These are phyloP conservation scores for Neurospora sp. DNA, from an alignment of 2,329 filamentous ascomycete species.

Conservation along the genomic window DNA sequence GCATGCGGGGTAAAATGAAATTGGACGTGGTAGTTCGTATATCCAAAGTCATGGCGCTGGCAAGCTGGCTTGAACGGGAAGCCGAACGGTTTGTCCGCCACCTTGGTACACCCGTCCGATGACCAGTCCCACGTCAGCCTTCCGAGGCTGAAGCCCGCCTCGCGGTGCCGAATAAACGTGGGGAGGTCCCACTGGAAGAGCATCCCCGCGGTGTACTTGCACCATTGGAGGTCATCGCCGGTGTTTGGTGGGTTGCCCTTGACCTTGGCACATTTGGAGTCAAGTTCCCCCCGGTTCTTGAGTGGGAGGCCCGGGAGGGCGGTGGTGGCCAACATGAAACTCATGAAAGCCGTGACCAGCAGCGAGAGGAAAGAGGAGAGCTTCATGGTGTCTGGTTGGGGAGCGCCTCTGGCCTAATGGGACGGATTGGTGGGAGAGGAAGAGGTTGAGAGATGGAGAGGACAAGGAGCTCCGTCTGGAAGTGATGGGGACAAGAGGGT, in stretches of 20 bases:
- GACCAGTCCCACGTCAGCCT: constrained; percentile 30
- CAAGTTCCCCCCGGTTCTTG: background rate
- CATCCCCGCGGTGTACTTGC: constrained; percentile 15
- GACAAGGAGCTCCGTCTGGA: background rate
- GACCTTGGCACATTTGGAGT: background rate
- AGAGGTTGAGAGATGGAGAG: background rate
- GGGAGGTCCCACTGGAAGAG: constrained; percentile 34
- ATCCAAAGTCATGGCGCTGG: constrained; percentile 47
- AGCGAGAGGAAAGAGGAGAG: constrained; percentile 16
- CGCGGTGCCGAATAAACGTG: constrained; percentile 24
- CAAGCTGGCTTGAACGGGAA: constrained; percentile 35
- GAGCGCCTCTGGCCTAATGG: background rate
- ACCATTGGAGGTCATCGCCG: constrained; percentile 28
- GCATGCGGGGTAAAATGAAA: constrained; percentile 32
- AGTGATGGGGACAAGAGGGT: background rate
- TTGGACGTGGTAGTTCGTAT: constrained; percentile 41
- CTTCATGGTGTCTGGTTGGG: constrained; percentile 22
- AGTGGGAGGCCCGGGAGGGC: background rate
- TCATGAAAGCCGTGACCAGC: constrained; percentile 3
- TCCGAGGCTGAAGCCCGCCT: constrained; percentile 26
- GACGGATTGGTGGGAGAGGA: background rate
- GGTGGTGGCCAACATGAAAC: constrained; percentile 1
- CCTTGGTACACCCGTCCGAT: constrained; percentile 32
- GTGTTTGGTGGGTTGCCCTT: constrained; percentile 1
- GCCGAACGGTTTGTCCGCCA: constrained; percentile 32